Percentiles rank a stretch among this genome's conserved stretches.
Conservation (phyloP, 2,329 filamentous ascomycete species). For the Talaromyces sp. region DNA sequence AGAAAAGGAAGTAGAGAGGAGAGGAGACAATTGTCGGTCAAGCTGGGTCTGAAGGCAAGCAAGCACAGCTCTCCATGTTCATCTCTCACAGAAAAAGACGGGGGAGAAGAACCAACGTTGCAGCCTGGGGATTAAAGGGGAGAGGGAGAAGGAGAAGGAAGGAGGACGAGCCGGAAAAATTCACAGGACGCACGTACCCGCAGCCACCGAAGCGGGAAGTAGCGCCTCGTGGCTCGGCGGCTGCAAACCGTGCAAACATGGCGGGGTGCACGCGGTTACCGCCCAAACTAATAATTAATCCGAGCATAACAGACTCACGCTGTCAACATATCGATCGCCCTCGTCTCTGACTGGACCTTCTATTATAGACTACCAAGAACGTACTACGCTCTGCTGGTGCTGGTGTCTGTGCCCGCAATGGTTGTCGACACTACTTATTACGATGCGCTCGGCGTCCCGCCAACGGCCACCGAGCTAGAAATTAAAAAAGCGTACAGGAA, state of each 20-base stretch:
- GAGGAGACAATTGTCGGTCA: conserved; percentile 8
- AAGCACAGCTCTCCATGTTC: neutral
- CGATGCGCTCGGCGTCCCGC: conserved; percentile 77
- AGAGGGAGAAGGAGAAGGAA: neutral
- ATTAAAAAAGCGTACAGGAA: conserved; percentile 98
- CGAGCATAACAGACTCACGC: neutral
- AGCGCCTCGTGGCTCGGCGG: neutral
- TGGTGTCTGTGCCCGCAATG: conserved; percentile 48
- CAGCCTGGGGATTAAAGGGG: neutral
- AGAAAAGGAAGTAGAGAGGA: conserved; percentile 11
- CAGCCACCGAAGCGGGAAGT: neutral
- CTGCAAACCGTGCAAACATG: conserved; percentile 12
- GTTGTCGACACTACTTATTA: conserved; percentile 87
- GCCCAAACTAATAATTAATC: neutral
- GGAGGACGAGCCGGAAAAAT: neutral
- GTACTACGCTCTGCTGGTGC: neutral
- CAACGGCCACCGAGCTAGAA: conserved; percentile 81
- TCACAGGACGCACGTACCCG: conserved; percentile 3
- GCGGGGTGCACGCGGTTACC: neutral
- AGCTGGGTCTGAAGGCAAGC: neutral
- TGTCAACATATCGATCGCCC: neutral
- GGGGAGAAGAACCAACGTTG: neutral
- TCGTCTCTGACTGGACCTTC: neutral
- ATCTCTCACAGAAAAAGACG: neutral
- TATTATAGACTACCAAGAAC: neutral